These are phyloP conservation scores for Pezicula radicicola DNA, from an alignment of 2,329 filamentous ascomycete species.

Conservation along the genomic window DNA sequence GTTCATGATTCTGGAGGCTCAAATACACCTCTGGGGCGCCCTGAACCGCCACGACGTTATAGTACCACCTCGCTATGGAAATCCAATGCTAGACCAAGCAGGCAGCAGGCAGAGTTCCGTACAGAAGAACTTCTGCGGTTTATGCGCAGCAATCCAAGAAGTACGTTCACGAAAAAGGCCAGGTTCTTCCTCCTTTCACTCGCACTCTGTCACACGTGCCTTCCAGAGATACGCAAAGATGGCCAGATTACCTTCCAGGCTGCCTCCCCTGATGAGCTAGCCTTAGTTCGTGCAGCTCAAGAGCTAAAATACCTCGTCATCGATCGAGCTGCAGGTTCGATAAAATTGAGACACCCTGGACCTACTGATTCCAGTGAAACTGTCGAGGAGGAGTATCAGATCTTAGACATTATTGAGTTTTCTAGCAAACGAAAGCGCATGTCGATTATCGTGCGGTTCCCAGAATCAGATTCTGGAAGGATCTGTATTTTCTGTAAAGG, in stretches of 20 bases:
- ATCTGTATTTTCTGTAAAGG: constrained; percentile 89
- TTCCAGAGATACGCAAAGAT: constrained; percentile 70
- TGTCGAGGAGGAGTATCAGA: constrained; percentile 62
- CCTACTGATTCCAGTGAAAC: constrained; percentile 15
- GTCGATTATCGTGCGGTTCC: constrained; percentile 83
- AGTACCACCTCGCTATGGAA: constrained; percentile 22
- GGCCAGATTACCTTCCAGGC: constrained; percentile 80
- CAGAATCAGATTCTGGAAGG: constrained; percentile 56
- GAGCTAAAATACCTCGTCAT: constrained; percentile 79
- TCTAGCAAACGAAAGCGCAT: constrained; percentile 87
- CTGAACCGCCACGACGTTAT: constrained; percentile 17
- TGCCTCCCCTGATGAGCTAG: constrained; percentile 85
- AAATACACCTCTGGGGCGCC: not conserved
- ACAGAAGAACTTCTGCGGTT: constrained; percentile 78
- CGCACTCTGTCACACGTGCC: constrained; percentile 85
- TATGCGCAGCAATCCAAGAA: constrained; percentile 71
- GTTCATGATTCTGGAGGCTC: constrained; percentile 1
- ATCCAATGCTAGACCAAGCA: constrained; percentile 24
- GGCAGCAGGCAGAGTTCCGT: constrained; percentile 52
- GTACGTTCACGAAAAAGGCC: constrained; percentile 73
- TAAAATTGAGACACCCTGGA: constrained; percentile 45
- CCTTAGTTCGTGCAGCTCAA: constrained; percentile 78
- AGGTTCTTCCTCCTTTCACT: constrained; percentile 81
- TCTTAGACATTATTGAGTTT: constrained; percentile 87
- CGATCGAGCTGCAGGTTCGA: constrained; percentile 67